Evolutionary conservation across 768 basidiomycete genomes (phyloP), one percentile per base, ranked within the genome.

Genomic region (Leucosporidium scottii): DNA sequence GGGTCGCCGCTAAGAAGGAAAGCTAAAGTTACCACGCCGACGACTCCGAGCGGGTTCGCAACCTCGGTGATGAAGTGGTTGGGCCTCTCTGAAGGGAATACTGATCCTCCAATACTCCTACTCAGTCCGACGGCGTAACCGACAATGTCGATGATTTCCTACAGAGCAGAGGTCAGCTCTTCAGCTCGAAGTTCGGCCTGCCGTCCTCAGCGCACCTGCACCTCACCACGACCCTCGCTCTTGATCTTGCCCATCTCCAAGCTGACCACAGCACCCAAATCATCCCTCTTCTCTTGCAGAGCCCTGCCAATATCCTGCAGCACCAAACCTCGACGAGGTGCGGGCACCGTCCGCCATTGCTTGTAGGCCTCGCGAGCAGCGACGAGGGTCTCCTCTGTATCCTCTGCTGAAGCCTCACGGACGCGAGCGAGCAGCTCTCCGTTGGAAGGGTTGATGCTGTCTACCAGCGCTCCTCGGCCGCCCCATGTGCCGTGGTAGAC

Each of bases 171-270:
- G 20, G 39, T 59, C 36, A 51, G 71, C 39, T 61, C 18, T 27
- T 13, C 39, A 34, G 34, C 39, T 44, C 34, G 34, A 34, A 13
- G 8, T 44, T 44, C 39, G 39, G 39, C 39, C 39, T 44, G 39
- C 39, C 39, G 31, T 44, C 25, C 21, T 31, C 5, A 39, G 73
- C 54, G 48, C 61, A 59, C 50, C 23, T 21, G 91, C 18, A 97
- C 91, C 80, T 96, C 92, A 21, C 93, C 93, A 25, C 86, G 81
- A 30, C 93, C 93, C 77, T 96, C 93, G 21, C 88, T 87, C 74
- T 82, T 84, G 72, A 96, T 93, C 81, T 98, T 86, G 23, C 94
- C 80, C 80, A 81, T 80, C 69, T 81, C 80, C 30, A 93, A 82
- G 51, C 89, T 87, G 13, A 94, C 85, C 25, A 94, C 82, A 18